Conservation (phyloP, 208 protist genomes). For the Vickermania ingenoplastis region DNA sequence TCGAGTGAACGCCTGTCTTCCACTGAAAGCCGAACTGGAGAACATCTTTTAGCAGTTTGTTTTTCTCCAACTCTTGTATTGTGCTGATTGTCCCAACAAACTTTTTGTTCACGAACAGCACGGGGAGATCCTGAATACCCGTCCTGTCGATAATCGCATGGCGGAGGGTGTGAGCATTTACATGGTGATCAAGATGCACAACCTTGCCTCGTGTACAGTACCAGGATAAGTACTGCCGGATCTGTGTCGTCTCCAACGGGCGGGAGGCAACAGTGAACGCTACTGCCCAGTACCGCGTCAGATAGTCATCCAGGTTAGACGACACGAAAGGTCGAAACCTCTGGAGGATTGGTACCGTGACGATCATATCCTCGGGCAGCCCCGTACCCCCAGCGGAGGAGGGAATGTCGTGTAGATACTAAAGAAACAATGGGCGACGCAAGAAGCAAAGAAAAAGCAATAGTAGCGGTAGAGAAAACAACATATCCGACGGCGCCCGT, state of each 20-base stretch:
- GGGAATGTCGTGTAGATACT: too few relatives aligned
- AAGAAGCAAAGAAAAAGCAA: too few relatives aligned
- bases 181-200: constrained; percentile 80
- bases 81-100: constrained; percentile 62
- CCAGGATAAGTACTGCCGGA: constrained; percentile 84
- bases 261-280: constrained; percentile 69
- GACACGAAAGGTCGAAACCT: constrained; percentile 61
- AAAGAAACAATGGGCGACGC: too few relatives aligned
- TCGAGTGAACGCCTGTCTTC: constrained; percentile 33
- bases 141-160: constrained; percentile 28
- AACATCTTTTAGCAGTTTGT: constrained; percentile 71
- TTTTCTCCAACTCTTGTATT: constrained; percentile 55
- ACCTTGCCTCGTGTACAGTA: constrained; percentile 82
- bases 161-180: constrained; percentile 45
- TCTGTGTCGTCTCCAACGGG: constrained; percentile 69
- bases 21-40: constrained; percentile 88
- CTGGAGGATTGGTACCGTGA: constrained; percentile 8
- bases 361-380: too few relatives aligned
- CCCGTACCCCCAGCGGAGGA: too few relatives aligned
- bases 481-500: too few relatives aligned
- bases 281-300: constrained; percentile 74
- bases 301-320: constrained; percentile 40
- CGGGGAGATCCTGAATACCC: constrained; percentile 42
- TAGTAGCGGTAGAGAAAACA: too few relatives aligned
- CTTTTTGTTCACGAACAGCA: constrained; percentile 82